Base-by-base conservation (phyloP, 306 rosid genomes). In the Begonia masoniana region DNA sequence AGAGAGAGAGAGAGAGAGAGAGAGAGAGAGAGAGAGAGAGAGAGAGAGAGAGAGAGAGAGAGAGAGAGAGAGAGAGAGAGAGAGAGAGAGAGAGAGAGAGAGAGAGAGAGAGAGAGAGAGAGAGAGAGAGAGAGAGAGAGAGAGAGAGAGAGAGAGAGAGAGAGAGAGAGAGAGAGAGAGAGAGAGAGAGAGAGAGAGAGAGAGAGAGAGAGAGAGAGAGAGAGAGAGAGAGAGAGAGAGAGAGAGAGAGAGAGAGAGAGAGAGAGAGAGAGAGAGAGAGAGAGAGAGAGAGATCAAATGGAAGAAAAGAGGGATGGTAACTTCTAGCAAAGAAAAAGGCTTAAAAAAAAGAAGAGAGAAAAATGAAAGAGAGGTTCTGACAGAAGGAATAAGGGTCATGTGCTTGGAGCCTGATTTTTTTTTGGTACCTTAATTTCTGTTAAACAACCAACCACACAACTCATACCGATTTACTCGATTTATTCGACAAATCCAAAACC, bases 381-480 rank as follows among this genome's bases (percentile, higher is more conserved):
- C 65, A 57, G 72, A 86, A 74, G 77, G 97, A 91, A 85, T 89
- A 94, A 78, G 49, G 86, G 82, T 83, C 97, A 91, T 91, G 94
- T 91, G 87, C 83, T 82, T 76, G 54, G 77, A 73, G 74, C 71
- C 67, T 64, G 67, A n/a, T n/a, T n/a, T 64, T 72, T 74, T 74
- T 81, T 76, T 70, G 61, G 80, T 75, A 73, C 82, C 78, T 74
- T 72, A 60, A 17, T 49, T 68, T 31, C 3, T 31, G 39, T 31
- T 31, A 31, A 31, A 21, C 24, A 31, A 31, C 39, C 39, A 5
- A 31, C 3, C 39, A 31, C 24, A 3, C 39, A 31, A 7, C 39
- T 31, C 2, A 31, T 31, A 31, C 7, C 5, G 5, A 31, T 31
- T 31, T 31, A 31, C 39, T 31, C 39, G 1, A 5, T 31, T 31